Evolutionary conservation across 129 eudicot genomes (phyloP), one percentile per base, ranked within the genome.

Genomic region (Heracleum sosnowskyi): DNA sequence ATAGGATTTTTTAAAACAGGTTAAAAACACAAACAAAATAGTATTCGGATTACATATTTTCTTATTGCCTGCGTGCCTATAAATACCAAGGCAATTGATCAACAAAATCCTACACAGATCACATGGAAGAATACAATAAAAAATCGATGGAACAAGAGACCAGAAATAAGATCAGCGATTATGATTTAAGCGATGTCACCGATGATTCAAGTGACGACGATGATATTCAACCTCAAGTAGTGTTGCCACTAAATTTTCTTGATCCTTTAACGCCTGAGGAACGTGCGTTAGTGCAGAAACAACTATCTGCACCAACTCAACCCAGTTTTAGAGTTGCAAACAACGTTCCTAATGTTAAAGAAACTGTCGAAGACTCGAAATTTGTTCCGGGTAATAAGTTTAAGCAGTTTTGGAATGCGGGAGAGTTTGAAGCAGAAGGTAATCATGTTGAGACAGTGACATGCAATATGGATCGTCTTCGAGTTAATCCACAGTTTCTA

Each of bases 341-440:
- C 26, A 69, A 17, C 26, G 44, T 34, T 69, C 2, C 28, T 5
- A 55, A 71, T 35, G 75, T 80, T 33, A 35, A 11, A 71, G 76
- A 44, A 20, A 34, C 51, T 75, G 76, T 44, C 24, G 39, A 9
- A 11, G 13, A 9, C 11, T n/a, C 55, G 34, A 73, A 77, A 16
- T 9, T 29, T 11, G 35, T 29, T 13, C 7, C 0, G 33, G 35
- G 51, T 34, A 20, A 69, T n/a, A 69, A 81, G 15, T 82, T 81
- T 73, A 91, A 84, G 80, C 93, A 91, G 78, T 91, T 91, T 60
- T 91, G 93, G 93, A 91, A 89, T 82, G 92, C 97, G 0, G 92
- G 89, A 49, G 90, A 87, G 72, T 89, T 89, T 35, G 90, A 88
- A 64, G 74, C 46, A 6, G 41, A 11, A 3, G 71, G n/a, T 31